Conservation (phyloP, 2,329 filamentous ascomycete species). For the Drechslerella coelobrocha region DNA sequence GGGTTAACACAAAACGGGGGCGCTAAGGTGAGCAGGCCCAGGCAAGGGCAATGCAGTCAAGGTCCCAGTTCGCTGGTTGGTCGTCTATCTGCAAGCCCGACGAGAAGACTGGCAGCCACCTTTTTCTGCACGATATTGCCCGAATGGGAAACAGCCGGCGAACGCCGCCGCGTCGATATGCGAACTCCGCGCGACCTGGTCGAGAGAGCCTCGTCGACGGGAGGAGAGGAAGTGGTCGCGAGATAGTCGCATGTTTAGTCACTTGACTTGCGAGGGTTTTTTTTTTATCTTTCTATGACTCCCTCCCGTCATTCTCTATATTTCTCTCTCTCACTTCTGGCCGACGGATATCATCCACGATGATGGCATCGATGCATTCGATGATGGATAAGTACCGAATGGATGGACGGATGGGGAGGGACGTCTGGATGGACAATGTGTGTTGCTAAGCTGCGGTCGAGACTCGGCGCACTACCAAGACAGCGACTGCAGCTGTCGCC, state of each 20-base stretch:
- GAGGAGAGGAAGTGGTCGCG: slow-evolving; percentile 24
- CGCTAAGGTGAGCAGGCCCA: slow-evolving; percentile 21
- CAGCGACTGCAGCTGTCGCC: too few species aligned
- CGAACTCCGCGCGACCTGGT: not conserved
- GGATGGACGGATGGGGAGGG: not conserved
- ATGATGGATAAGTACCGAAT: too few species aligned
- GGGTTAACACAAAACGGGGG: slow-evolving; percentile 49
- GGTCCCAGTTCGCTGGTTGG: not conserved
- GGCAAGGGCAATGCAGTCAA: not conserved
- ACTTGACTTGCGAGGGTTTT: slow-evolving; percentile 36
- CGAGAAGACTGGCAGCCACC: too few species aligned
- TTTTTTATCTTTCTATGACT: not conserved
- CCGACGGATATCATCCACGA: too few species aligned
- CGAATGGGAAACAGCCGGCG: slow-evolving; percentile 32
- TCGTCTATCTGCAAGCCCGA: too few species aligned
- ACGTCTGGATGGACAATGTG: too few species aligned
- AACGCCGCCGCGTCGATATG: slow-evolving; percentile 45
- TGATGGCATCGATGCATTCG: too few species aligned
- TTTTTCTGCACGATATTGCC: slow-evolving; percentile 14
- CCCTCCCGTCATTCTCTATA: not conserved
- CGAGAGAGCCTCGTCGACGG: not conserved
- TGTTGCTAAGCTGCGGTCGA: too few species aligned
- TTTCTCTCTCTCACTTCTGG: too few species aligned
- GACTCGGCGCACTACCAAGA: too few species aligned
- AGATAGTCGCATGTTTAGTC: slow-evolving; percentile 50